A percentile compares a stretch with the other conserved stretches of the same genome.
These are phyloP conservation scores for Helianthus tuberosus DNA, from an alignment of 129 eudicot species.

Conservation along the genomic window DNA sequence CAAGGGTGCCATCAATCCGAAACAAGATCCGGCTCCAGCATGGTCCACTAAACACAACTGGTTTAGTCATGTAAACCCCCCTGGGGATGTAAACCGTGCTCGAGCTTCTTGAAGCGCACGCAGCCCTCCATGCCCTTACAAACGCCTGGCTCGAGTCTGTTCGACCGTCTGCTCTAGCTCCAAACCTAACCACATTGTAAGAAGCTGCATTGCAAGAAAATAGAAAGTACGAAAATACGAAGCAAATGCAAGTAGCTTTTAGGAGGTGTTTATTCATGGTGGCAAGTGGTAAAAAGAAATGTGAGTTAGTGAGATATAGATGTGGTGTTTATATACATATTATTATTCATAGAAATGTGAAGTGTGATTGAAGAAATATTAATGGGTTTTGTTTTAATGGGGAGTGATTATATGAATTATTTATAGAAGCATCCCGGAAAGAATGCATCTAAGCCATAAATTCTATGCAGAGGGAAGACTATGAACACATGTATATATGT, in stretches of 20 bases:
- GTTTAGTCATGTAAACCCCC: slow-evolving; percentile 50
- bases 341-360: not conserved
- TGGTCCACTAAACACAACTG: slow-evolving; percentile 59
- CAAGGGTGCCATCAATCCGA: slow-evolving; percentile 56
- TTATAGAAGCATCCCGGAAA: slow-evolving; percentile 43
- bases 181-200: slow-evolving; percentile 61
- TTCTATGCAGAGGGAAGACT: slow-evolving; percentile 34
- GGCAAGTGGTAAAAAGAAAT: not conserved
- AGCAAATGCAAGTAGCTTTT: slow-evolving; percentile 29
- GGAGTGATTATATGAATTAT: slow-evolving; percentile 13
- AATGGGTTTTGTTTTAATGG: not conserved
- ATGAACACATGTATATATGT: slow-evolving; percentile 31
- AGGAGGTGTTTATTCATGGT: slow-evolving; percentile 22
- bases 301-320: slow-evolving; percentile 1
- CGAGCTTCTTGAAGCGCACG: slow-evolving; percentile 38
- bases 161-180: slow-evolving; percentile 59
- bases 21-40: slow-evolving; percentile 48
- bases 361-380: not conserved
- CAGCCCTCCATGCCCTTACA: slow-evolving; percentile 52
- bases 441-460: slow-evolving; percentile 40
- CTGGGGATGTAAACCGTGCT: slow-evolving; percentile 55
- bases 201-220: slow-evolving; percentile 41
- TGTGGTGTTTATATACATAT: slow-evolving; percentile 2
- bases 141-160: slow-evolving; percentile 58
- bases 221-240: slow-evolving; percentile 12